Conservation (phyloP, 768 basidiomycete genomes). For the Auriscalpium microsporum region DNA sequence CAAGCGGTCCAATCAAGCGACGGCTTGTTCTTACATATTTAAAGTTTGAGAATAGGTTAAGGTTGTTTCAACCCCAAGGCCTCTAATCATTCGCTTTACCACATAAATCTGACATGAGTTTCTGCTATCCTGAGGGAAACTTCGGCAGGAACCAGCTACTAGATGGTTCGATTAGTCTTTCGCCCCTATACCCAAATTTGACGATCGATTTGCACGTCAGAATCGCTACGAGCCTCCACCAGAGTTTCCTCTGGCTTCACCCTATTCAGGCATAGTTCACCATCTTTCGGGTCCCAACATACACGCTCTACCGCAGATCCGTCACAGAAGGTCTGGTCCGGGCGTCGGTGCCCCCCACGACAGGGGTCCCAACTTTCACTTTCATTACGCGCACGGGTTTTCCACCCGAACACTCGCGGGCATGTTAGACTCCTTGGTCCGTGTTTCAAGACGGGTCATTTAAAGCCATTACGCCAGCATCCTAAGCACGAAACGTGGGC, state of each 20-base stretch:
- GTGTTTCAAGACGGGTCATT: too few relatives aligned
- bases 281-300: conserved; percentile 87
- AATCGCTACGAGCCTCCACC: conserved; percentile 93
- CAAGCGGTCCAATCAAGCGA: conserved; percentile 40
- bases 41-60: conserved; percentile 77
- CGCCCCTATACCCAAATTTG: conserved; percentile 93
- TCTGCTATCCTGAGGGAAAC: conserved; percentile 75
- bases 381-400: too few relatives aligned
- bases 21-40: conserved; percentile 51
- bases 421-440: too few relatives aligned
- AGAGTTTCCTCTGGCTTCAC: conserved; percentile 94
- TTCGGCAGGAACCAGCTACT: conserved; percentile 91
- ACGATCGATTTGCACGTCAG: conserved; percentile 96
- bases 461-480: too few relatives aligned
- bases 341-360: conserved; percentile 66
- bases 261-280: conserved; percentile 87
- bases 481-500: too few relatives aligned
- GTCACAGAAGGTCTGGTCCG: conserved; percentile 65
- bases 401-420: too few relatives aligned
- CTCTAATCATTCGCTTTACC: conserved; percentile 88
- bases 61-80: conserved; percentile 79
- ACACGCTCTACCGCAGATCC: conserved; percentile 74
- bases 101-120: conserved; percentile 49
- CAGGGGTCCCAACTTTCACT: too few relatives aligned
- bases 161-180: conserved; percentile 95